Evolutionary conservation across 495 filamentous ascomycete species (phyloP).

Genomic region (Penicillium taxi): DNA sequence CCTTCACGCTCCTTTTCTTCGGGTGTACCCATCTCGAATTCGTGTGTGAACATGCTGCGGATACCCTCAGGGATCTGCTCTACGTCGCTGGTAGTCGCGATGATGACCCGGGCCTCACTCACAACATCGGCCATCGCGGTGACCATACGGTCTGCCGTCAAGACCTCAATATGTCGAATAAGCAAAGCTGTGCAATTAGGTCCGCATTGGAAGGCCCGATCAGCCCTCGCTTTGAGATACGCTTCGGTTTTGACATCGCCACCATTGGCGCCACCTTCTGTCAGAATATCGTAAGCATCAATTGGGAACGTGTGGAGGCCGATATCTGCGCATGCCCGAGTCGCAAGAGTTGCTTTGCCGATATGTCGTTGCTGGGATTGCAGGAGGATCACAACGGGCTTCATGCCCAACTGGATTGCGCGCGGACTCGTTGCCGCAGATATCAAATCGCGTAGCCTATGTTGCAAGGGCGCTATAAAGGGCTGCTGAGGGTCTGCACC

Average conservation of each 20-base stretch:
- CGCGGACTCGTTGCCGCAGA: constrained; percentile 81
- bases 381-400: constrained; percentile 78
- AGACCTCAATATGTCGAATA: constrained; percentile 78
- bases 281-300: constrained; percentile 87
- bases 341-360: constrained; percentile 72
- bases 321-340: constrained; percentile 73
- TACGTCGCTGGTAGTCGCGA: constrained; percentile 90
- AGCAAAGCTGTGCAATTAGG: constrained; percentile 73
- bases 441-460: constrained; percentile 75
- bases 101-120: constrained; percentile 62
- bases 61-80: constrained; percentile 89
- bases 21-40: constrained; percentile 87
- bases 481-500: constrained; percentile 38
- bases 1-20: constrained; percentile 90
- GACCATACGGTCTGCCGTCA: constrained; percentile 84
- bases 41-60: constrained; percentile 86
- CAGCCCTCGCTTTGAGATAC: constrained; percentile 76
- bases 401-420: constrained; percentile 77
- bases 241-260: constrained; percentile 90
- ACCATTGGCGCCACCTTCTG: constrained; percentile 76
- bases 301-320: constrained; percentile 85
- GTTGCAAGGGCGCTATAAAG: constrained; percentile 59
- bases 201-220: constrained; percentile 83
- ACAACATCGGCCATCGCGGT: constrained; percentile 74
- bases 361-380: constrained; percentile 86